These are phyloP conservation scores for Melanopsichium pennsylvanicum DNA, from an alignment of 1,284 basidiomycete species.

Conservation along the genomic window DNA sequence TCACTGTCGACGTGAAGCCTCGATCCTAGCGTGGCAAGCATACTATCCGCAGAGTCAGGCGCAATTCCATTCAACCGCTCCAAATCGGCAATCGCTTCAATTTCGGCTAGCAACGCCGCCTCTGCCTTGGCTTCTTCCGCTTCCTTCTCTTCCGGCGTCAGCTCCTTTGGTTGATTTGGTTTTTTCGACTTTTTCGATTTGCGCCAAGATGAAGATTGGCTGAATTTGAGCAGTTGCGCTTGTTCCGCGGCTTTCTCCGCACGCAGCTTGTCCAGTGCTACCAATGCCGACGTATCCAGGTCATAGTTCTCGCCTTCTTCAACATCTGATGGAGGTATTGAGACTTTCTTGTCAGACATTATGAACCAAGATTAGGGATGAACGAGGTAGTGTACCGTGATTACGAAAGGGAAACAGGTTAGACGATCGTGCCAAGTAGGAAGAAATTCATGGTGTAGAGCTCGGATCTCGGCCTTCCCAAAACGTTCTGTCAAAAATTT, in stretches of 20 bases:
- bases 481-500: too few species aligned
- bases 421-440: neutral
- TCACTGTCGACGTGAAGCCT: conserved; percentile 9
- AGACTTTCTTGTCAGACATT: neutral
- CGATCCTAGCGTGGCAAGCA: conserved; percentile 17
- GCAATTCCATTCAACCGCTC: conserved; percentile 42
- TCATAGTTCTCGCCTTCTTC: conserved; percentile 4
- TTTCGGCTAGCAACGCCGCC: conserved; percentile 51
- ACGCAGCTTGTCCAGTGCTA: conserved; percentile 58
- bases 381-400: too few species aligned
- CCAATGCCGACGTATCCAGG: conserved; percentile 61
- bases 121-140: conserved; percentile 39
- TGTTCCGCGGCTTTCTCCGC: conserved; percentile 56
- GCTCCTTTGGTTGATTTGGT: conserved; percentile 8
- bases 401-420: too few species aligned
- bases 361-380: neutral
- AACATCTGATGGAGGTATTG: neutral
- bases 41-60: conserved; percentile 33
- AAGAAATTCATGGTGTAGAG: neutral
- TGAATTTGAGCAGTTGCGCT: conserved; percentile 41
- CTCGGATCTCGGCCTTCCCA: conserved; percentile 6
- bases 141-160: conserved; percentile 18
- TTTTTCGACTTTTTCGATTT: conserved; percentile 11
- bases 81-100: conserved; percentile 46
- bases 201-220: conserved; percentile 20